Base-by-base conservation (phyloP, 495 filamentous ascomycete genomes). In the Extremus antarcticus region DNA sequence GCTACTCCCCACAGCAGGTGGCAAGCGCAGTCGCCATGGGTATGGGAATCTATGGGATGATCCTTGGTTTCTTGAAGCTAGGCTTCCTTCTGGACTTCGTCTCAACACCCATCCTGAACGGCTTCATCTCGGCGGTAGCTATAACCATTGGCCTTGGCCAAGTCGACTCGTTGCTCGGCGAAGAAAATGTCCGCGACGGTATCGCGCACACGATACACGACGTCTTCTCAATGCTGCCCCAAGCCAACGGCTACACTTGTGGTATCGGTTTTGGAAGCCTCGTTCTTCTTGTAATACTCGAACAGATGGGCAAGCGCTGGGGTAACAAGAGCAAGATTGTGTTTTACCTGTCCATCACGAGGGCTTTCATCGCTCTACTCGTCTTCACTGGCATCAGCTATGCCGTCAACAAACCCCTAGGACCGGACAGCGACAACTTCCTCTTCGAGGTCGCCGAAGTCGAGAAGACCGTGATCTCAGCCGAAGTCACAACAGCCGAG, bases 71-170 rank as follows among this genome's bases (percentile, higher is more conserved):
- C 23, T 63, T 76, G n/a, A 70, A 72, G 32, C 73, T 78, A 19
- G 75, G 75, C 16, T 78, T 76, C 51, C 63, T 78, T 13, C 70
- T 78, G 41, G 72, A 78, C 47, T 76, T 75, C 56, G 70, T 78
- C 56, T 76, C 75, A 0, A 65, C 74, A 8, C 75, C 74, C 21
- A 67, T 77, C 38, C 69, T 78, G 3, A 73, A 63, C 43, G 75
- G 75, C 41, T 76, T 76, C 67, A 74, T 78, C 56, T 73, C 73
- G 0, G 75, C 73, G 2, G 72, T 71, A 1, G 75, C 73, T 35
- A 68, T 78, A 56, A 74, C 69, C 19, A 77, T 76, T 61, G 70
- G 71, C 2, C 64, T 75, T 55, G 70, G 69, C 38, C 75, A 76
- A 58, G 68, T 78, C 49, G 66, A 54, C 25, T 69, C 68, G 3